Base-by-base conservation (phyloP, 1,284 basidiomycete species). In the Neolentinus lepideus region DNA sequence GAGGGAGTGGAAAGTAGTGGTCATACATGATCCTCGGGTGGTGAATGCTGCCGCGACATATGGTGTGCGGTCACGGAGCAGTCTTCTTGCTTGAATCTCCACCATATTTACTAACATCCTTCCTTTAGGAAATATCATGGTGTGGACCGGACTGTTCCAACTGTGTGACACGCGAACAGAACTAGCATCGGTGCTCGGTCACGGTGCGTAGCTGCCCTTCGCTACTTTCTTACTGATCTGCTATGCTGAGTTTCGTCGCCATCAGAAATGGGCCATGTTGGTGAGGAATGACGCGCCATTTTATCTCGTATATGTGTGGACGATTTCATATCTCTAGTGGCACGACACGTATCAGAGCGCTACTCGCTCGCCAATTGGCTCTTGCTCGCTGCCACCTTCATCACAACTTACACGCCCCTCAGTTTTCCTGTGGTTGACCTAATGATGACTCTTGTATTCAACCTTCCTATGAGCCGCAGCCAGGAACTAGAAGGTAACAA, bases 131-230 rank as follows among this genome's bases (percentile, higher is more conserved):
- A 84, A 83, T 61, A 88, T 97, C 60, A 83, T 95, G 53, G 90
- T 98, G 1, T 97, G 92, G 63, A 93, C 90, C 0, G 94, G 94
- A 0, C 92, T 98, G 52, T 69, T 98, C 8, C 92, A 91, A 0
- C 73, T 95, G 3, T 87, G 85, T 51, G 75, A 74, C 58, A 85
- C 93, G 59, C 89, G 94, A 60, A 80, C 89, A 59, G 94, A 93
- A 0, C 72, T 98, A 0, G 92, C 95, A 1, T 88, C 89, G 6
- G 87, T 98, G 1, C 72, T 98, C 1, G 84, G 91, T 1, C 94
- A 98, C 69, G 92, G 92, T 86, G 59, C 50, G 78, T 67, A n/a
- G 22, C 24, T 19, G 27, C 53, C 31, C 4, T 24, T 31, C 46
- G 12, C 29, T 16, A 3, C 16, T 36, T 16, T 0, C 43, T 43